phyloP scores from a whole-genome alignment of 495 filamentous ascomycete species.

The Aspergillus bertholletiae region DNA sequence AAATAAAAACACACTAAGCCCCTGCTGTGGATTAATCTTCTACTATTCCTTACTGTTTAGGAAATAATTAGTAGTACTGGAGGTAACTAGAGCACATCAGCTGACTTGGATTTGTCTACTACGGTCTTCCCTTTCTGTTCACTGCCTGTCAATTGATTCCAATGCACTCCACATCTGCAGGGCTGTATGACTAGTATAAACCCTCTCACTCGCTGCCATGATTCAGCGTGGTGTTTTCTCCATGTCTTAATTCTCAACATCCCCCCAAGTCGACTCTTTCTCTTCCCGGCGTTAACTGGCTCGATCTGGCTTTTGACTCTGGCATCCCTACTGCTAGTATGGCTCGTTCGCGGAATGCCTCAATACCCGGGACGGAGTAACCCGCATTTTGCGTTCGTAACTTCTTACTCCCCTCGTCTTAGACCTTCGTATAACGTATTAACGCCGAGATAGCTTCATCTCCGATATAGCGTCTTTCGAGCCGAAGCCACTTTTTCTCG shows the following conservation, averaged over 20 bases:
- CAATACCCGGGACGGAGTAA: constrained; percentile 20
- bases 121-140: not conserved
- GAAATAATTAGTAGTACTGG: too few species aligned
- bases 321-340: constrained; percentile 14
- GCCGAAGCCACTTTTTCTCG: constrained; percentile 20
- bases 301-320: constrained; percentile 21
- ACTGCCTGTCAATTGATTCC: not conserved
- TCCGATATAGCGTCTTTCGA: constrained; percentile 23
- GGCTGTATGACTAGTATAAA: too few species aligned
- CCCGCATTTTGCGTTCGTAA: constrained; percentile 15
- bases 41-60: too few species aligned
- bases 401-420: not conserved
- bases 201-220: constrained; percentile 14
- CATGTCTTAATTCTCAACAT: constrained; percentile 20
- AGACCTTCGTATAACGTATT: not conserved
- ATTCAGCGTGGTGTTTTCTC: constrained; percentile 16
- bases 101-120: too few species aligned
- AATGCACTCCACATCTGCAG: too few species aligned
- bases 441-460: constrained; percentile 13
- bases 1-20: too few species aligned
- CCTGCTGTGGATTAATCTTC: too few species aligned
- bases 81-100: too few species aligned
- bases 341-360: constrained; percentile 18
- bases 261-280: constrained; percentile 13
- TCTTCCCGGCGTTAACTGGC: constrained; percentile 19